Base-by-base conservation (phyloP, 208 protist species). In the Acanthamoeba castellanii region DNA sequence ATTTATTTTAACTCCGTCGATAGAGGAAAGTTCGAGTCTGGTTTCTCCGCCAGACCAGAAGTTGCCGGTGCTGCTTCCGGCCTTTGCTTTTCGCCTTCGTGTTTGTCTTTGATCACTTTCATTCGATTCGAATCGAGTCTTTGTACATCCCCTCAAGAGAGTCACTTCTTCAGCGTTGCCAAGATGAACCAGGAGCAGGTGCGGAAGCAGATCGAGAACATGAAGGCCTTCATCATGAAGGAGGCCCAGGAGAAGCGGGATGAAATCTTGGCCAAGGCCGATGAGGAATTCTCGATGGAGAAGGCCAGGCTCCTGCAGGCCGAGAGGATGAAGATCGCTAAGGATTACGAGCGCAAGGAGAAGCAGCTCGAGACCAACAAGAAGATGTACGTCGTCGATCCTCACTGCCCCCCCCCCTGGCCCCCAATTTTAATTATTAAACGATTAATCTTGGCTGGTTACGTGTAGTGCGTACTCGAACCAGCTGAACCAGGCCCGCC, bases 231-330 rank as follows among this genome's bases (percentile, higher is more conserved):
- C 96, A 98, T 98, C 95, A 95, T 98, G 78, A 96, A 97, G 95
- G 97, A 98, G 96, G 98, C 98, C 8, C 68, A 96, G 70, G 98
- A 98, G 93, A 98, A 98, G 95, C 95, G 95, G 1, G 82, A 95
- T 13, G 97, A 98, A 88, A 98, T 98, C 68, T 52, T 92, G 32
- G 91, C 96, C 78, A 98, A 98, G 96, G 97, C 98, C 25, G 95
- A 97, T 52, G 97, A 98, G 95, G 98, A 98, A 89, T 98, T 98
- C 96, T 98, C 97, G 90, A 97, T 97, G 76, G 97, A 98, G 85
- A 98, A 98, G 96, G 94, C 96, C 37, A 95, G 96, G 52, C 96
- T 98, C 84, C 96, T 98, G 52, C 97, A 98, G 95, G 95, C 96
- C 37, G 98, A 98, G 93, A 98, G 98, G 94, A 30, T 95, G 22